Evolutionary conservation across 2,329 filamentous ascomycete species (phyloP), one percentile per base, ranked within the genome.

Genomic region (Fusarium penzigii): DNA sequence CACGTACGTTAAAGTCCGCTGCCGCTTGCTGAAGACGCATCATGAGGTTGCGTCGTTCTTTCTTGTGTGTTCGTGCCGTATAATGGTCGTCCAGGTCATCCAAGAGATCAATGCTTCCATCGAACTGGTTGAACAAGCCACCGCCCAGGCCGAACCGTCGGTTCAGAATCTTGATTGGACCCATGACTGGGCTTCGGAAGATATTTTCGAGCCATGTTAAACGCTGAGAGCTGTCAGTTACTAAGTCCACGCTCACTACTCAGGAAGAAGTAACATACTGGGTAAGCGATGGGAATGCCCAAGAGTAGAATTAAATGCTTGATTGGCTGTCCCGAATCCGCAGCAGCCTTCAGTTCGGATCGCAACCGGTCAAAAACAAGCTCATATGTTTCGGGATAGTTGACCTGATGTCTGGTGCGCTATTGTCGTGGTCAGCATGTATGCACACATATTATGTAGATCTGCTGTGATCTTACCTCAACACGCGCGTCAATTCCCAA

Each of bases 201-300:
- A 97, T 89, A 66, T 96, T 97, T 70, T 97, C 93, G 5, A 97
- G 80, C 93, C 93, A 97, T n/a, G 92, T 94, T 48, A 97, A 79
- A 62, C 93, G 90, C 80, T 85, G 57, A 7, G 29, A 52, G 13
- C 34, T 6, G 49, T 65, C 39, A 61, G 55, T 53, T 36, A 36
- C 29, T n/a, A 25, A 5, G 34, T 39, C 17, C 11, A 16, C 8
- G 12, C 20, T 5, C 16, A 3, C 39, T 29, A 17, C 17, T 14
- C 14, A 1, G 32, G 17, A 79, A 1, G 77, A 76, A 6, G 44
- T 16, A 47, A 67, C 81, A 67, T 74, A 87, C 83, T 56, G 90
- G 90, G 68, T 93, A 94, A 2, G 90, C 90, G 66, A 94, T 88
- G 3, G 90, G 90, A 46, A 97, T 91, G 46, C 93, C 92, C 9